These are phyloP conservation scores for Sugiyamaella grinbergsii DNA, from an alignment of 1,139 yeast species.

Conservation along the genomic window DNA sequence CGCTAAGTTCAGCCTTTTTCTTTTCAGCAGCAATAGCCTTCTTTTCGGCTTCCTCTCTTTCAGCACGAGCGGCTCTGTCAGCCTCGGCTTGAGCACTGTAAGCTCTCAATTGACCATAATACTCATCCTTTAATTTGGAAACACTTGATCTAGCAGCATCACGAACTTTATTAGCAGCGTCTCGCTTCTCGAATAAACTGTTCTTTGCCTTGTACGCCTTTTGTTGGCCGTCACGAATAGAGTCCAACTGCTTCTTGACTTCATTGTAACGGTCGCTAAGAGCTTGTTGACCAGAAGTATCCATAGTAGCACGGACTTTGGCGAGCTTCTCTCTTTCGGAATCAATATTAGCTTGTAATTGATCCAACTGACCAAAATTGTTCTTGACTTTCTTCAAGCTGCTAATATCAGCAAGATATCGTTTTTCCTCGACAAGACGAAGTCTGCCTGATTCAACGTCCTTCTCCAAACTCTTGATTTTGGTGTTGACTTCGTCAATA, in stretches of 20 bases:
- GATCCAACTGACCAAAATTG: constrained; percentile 74
- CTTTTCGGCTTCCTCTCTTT: constrained; percentile 58
- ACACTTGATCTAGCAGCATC: constrained; percentile 64
- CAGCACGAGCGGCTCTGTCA: constrained; percentile 59
- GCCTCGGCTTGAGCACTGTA: constrained; percentile 52
- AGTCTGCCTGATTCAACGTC: constrained; percentile 78
- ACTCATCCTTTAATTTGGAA: constrained; percentile 53
- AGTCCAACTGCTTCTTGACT: constrained; percentile 62
- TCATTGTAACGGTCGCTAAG: constrained; percentile 56
- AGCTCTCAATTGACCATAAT: constrained; percentile 39
- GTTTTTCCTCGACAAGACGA: constrained; percentile 90
- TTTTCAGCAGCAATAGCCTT: constrained; percentile 43
- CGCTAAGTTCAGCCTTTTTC: constrained; percentile 49
- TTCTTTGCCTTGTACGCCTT: constrained; percentile 67
- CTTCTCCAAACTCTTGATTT: constrained; percentile 69
- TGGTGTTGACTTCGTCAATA: constrained; percentile 75
- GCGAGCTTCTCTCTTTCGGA: constrained; percentile 75
- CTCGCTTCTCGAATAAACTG: constrained; percentile 64
- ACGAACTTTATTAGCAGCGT: constrained; percentile 66
- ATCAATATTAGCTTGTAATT: constrained; percentile 78
- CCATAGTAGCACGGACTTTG: constrained; percentile 70
- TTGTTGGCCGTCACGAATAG: constrained; percentile 61
- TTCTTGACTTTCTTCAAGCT: constrained; percentile 78
- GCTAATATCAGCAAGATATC: constrained; percentile 81
- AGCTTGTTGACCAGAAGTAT: constrained; percentile 64